Evolutionary conservation across 148 eudicot species (phyloP), one percentile per base, ranked within the genome.

Genomic region (Camellia lanceoleosa): DNA sequence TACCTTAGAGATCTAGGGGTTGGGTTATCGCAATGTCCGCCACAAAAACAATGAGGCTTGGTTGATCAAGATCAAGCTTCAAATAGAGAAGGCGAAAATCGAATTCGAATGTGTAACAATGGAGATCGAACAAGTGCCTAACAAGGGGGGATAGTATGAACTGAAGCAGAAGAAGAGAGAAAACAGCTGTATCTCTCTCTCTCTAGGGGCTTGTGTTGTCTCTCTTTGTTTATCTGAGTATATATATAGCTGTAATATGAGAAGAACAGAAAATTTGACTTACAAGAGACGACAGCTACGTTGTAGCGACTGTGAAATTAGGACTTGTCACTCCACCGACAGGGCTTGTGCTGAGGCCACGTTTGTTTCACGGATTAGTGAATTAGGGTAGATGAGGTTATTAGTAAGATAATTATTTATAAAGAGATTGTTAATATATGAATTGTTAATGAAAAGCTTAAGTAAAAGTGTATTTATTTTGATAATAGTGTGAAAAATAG

Each of bases 271-370:
- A 47, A 52, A 51, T 16, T 4, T 9, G 49, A 18, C n/a, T 65
- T 47, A 52, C 14, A 63, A 76, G 62, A 30, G 72, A 77, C 49
- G 80, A 77, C 51, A 65, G 72, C 80, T 72, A 77, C 80, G 59
- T 8, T 15, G 16, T 10, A 65, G 58, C 79, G 38, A 30, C 38
- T 76, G 79, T 76, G 41, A 47, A 15, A n/a, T 43, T 3, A 3
- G 3, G 9, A 49, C 38, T 64, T 56, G 18, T 64, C 79, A 77
- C 71, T 63, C 60, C 79, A 76, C 38, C 38, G 38, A 30, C 38
- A 30, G 38, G 38, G 38, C 38, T 30, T 30, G 38, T 1, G 38
- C 38, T 30, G 38, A 1, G 38, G 38, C 1, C 1, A 30, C 38
- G 38, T 30, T 30, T 30, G 38, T 30, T 30, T 30, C 1, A 30